These are phyloP conservation scores for Peronospora belbahrii DNA, from an alignment of 352 stramenopile genomes.

Conservation along the genomic window DNA sequence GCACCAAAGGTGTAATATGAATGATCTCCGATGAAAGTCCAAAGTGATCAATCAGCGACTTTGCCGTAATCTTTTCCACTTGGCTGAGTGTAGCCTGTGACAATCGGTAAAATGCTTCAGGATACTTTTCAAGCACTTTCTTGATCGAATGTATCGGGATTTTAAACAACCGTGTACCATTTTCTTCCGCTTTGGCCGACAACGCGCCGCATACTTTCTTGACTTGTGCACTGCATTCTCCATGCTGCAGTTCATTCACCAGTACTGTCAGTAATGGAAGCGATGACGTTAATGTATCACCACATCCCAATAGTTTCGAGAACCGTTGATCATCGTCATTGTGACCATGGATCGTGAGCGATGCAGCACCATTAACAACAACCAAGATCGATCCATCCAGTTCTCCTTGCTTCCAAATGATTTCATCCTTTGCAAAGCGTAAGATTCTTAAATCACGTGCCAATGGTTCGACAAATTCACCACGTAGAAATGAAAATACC, in stretches of 20 bases:
- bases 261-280: conserved; percentile 55
- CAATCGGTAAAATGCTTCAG: conserved; percentile 67
- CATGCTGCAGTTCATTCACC: conserved; percentile 31
- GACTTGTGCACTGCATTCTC: conserved; percentile 16
- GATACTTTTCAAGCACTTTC: conserved; percentile 44
- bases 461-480: conserved; percentile 56
- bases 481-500: conserved; percentile 69
- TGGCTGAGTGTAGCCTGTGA: conserved; percentile 68
- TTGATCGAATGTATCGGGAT: conserved; percentile 47
- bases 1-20: conserved; percentile 25
- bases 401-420: conserved; percentile 48
- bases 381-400: conserved; percentile 77
- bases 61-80: conserved; percentile 75
- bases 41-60: conserved; percentile 79
- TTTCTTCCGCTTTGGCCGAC: conserved; percentile 38
- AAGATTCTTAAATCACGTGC: conserved; percentile 55
- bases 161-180: conserved; percentile 53
- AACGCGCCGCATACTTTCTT: conserved; percentile 52
- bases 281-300: conserved; percentile 70
- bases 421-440: conserved; percentile 34
- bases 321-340: conserved; percentile 30
- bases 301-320: conserved; percentile 37
- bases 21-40: conserved; percentile 46
- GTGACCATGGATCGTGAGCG: conserved; percentile 51
- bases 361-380: conserved; percentile 48